These are phyloP conservation scores for Cytospora piceicola DNA, from an alignment of 2,329 filamentous ascomycete species.

Conservation along the genomic window DNA sequence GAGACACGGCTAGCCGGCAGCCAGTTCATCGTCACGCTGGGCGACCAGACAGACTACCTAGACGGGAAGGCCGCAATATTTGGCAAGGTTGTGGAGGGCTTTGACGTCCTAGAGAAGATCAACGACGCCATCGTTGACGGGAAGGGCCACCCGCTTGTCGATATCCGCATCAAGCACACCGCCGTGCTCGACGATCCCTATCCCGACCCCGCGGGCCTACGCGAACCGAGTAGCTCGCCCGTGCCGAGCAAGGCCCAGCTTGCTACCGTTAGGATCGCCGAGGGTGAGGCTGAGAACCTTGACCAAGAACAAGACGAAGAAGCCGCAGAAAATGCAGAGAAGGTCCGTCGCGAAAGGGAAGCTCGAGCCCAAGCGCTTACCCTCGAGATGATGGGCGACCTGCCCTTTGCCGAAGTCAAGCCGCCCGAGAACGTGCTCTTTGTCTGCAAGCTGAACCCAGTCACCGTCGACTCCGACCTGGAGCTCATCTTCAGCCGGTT, in stretches of 20 bases:
- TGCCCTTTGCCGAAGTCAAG: constrained; percentile 96
- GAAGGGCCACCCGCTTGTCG: constrained; percentile 83
- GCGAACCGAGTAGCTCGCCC: constrained; percentile 79
- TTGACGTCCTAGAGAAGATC: constrained; percentile 91
- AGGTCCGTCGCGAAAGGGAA: constrained; percentile 81
- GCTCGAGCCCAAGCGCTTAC: constrained; percentile 92
- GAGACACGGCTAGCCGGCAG: constrained; percentile 83
- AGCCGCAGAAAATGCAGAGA: constrained; percentile 71
- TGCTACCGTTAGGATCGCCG: constrained; percentile 86
- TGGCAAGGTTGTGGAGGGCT: constrained; percentile 93
- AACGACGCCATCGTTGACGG: constrained; percentile 88
- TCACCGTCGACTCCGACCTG: constrained; percentile 92
- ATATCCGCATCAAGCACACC: constrained; percentile 93
- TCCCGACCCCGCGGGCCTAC: constrained; percentile 75
- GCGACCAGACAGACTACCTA: constrained; percentile 85
- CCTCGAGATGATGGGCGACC: constrained; percentile 95
- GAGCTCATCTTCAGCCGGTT: constrained; percentile 97
- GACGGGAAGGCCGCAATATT: constrained; percentile 96
- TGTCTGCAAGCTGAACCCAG: constrained; percentile 97
- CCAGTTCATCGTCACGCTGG: constrained; percentile 92
- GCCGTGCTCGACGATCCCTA: constrained; percentile 91
- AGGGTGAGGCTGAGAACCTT: constrained; percentile 77
- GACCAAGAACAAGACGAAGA: constrained; percentile 73
- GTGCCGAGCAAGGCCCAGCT: constrained; percentile 82
- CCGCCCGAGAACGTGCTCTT: constrained; percentile 97